A percentile compares a stretch with the other conserved stretches of the same genome.
These are phyloP conservation scores for Takakia lepidozioides DNA, from an alignment of 225 moss, liverwort and hornwort genomes.

Conservation along the genomic window DNA sequence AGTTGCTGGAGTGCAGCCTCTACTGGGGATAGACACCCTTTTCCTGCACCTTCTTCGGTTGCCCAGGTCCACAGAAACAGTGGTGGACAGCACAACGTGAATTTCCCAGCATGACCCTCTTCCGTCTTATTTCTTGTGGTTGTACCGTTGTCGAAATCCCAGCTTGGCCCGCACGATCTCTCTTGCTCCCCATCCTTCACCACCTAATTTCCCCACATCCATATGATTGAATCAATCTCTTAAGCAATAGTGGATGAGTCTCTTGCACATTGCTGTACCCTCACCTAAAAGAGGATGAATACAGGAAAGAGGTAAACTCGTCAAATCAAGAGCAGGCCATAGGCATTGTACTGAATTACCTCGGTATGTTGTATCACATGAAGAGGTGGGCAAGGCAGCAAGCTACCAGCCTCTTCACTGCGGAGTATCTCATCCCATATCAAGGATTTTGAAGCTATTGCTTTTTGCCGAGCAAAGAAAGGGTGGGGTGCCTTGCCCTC, in stretches of 20 bases:
- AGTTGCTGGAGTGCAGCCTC: constrained; percentile 37
- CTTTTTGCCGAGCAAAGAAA: constrained; percentile 48
- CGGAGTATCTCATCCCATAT: constrained; percentile 15
- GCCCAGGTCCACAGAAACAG: constrained; percentile 44
- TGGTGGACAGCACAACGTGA: constrained; percentile 21
- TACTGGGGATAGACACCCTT: constrained; percentile 13
- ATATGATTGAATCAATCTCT: neutral
- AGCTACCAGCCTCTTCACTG: constrained; percentile 23
- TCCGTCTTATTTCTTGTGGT: constrained; percentile 12
- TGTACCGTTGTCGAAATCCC: constrained; percentile 14
- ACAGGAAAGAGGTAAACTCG: too few relatives aligned
- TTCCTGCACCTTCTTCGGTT: constrained; percentile 14
- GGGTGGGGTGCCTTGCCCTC: constrained; percentile 61
- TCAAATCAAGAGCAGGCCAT: too few relatives aligned
- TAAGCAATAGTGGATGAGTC: neutral
- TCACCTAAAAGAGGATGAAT: too few relatives aligned
- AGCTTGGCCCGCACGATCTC: constrained; percentile 18
- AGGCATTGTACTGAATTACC: too few relatives aligned
- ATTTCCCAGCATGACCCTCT: constrained; percentile 7
- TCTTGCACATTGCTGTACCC: neutral
- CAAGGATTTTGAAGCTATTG: constrained; percentile 20
- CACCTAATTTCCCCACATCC: too few relatives aligned
- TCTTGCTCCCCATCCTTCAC: constrained; percentile 34
- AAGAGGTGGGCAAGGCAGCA: constrained; percentile 51
- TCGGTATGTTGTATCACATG: constrained; percentile 56